Percentiles rank a stretch among this genome's conserved stretches.
Evolutionary conservation across 164 flowering plant species (phyloP).

Genomic region (Malania oleifera): DNA sequence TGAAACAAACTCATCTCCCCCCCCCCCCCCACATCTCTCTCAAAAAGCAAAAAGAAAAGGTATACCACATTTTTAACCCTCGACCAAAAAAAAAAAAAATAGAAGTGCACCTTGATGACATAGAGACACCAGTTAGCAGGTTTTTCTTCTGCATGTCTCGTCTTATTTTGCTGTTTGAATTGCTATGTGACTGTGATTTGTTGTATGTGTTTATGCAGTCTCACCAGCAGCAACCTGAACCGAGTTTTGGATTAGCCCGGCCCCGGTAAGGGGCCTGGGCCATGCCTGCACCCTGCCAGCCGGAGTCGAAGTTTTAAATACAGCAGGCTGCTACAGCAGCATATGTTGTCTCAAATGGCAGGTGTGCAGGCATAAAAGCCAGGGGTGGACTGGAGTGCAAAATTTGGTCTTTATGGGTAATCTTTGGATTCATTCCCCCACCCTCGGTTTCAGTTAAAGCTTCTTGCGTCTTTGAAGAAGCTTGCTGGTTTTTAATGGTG

Average conservation of each 20-base stretch:
- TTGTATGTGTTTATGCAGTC: slow-evolving; percentile 41
- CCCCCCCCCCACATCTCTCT: not conserved
- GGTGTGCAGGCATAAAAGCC: slow-evolving; percentile 72
- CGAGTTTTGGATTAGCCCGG: slow-evolving; percentile 96
- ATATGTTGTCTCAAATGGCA: slow-evolving; percentile 27
- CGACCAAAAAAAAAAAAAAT: no score
- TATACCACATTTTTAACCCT: no score
- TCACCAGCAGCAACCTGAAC: slow-evolving; percentile 85
- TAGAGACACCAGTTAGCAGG: no score
- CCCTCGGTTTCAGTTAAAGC: slow-evolving; percentile 30
- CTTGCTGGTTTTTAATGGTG: slow-evolving; percentile 9
- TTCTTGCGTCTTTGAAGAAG: slow-evolving; percentile 29
- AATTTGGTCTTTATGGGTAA: not conserved
- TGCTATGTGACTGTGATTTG: not conserved
- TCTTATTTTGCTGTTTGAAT: slow-evolving; percentile 1
- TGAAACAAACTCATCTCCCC: no score
- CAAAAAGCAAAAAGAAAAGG: no score
- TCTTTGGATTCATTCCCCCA: slow-evolving; percentile 16
- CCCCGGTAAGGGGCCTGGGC: slow-evolving; percentile 99
- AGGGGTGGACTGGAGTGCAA: slow-evolving; percentile 36
- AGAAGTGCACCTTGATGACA: no score
- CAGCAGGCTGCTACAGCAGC: slow-evolving; percentile 9
- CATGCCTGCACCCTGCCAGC: slow-evolving; percentile 88
- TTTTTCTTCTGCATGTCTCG: no score
- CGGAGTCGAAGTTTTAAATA: slow-evolving; percentile 11